Evolutionary conservation across 2,329 filamentous ascomycete species (phyloP).

Genomic region (Talaromyces sp.): DNA sequence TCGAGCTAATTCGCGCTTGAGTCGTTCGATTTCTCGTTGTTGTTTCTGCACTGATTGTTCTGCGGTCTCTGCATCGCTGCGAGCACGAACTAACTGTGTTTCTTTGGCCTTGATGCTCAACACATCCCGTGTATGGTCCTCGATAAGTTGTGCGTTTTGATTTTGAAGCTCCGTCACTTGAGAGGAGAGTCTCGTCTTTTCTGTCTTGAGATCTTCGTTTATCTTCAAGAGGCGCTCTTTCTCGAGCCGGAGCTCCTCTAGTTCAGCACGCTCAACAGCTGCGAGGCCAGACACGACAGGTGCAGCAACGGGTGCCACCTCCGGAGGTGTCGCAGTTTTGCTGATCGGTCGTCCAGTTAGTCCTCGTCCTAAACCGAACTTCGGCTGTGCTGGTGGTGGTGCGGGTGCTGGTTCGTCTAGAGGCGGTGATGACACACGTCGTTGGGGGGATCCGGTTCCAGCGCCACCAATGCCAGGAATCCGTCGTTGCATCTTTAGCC

Average conservation of each 20-base stretch:
- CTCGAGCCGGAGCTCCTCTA: conserved; percentile 79
- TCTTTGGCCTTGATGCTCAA: conserved; percentile 98
- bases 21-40: conserved; percentile 79
- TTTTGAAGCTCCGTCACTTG: conserved; percentile 94
- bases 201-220: conserved; percentile 74
- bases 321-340: conserved; percentile 49
- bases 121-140: conserved; percentile 93
- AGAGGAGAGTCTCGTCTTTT: conserved; percentile 73
- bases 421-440: conserved; percentile 42
- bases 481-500: conserved; percentile 41
- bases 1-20: conserved; percentile 75
- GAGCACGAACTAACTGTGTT: conserved; percentile 86
- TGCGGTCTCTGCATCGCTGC: conserved; percentile 82
- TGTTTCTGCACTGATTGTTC: conserved; percentile 81
- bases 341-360: conserved; percentile 80
- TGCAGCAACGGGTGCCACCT: conserved; percentile 45
- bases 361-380: conserved; percentile 65
- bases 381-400: conserved; percentile 41
- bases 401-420: conserved; percentile 36
- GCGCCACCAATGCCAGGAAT: conserved; percentile 36
- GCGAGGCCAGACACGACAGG: conserved; percentile 56
- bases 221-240: conserved; percentile 72
- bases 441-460: conserved; percentile 35
- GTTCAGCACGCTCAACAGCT: conserved; percentile 79
- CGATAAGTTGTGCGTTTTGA: conserved; percentile 92